Conservation (phyloP, 106 monocot genomes). For the Dendrobium chrysotoxum region DNA sequence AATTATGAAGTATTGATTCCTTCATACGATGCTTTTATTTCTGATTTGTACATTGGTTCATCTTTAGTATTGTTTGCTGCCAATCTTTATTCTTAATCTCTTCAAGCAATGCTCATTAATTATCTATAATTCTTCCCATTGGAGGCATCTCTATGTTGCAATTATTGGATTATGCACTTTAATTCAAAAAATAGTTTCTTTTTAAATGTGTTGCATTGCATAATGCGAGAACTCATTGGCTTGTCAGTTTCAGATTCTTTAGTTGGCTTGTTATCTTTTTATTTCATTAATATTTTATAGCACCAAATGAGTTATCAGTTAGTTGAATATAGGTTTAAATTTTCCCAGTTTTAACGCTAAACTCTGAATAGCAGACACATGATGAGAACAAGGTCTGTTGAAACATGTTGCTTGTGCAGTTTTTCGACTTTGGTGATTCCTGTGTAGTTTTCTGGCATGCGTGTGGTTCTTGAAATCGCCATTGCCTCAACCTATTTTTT, state of each 20-base stretch:
- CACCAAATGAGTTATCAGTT: neutral
- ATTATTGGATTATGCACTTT: neutral
- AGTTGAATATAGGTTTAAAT: neutral
- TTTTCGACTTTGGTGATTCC: no score
- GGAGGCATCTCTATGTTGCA: neutral
- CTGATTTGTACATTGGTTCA: neutral
- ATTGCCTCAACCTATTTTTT: no score
- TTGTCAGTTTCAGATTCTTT: neutral
- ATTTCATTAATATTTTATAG: neutral
- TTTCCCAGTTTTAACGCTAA: no score
- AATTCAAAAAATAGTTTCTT: neutral
- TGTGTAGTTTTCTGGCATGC: no score
- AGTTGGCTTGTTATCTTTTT: neutral
- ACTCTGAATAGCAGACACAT: no score
- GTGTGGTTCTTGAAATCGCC: no score
- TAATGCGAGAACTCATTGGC: neutral
- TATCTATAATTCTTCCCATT: neutral
- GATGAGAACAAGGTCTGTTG: no score
- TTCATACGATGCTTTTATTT: neutral
- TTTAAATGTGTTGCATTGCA: neutral
- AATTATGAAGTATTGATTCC: slow-evolving; percentile 75
- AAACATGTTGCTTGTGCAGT: no score
- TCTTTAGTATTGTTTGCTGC: neutral
- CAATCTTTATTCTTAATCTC: neutral
- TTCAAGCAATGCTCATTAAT: neutral